A percentile compares a stretch with the other conserved stretches of the same genome.
Conservation (phyloP, 140 eudicot species). For the Bidens hawaiensis region DNA sequence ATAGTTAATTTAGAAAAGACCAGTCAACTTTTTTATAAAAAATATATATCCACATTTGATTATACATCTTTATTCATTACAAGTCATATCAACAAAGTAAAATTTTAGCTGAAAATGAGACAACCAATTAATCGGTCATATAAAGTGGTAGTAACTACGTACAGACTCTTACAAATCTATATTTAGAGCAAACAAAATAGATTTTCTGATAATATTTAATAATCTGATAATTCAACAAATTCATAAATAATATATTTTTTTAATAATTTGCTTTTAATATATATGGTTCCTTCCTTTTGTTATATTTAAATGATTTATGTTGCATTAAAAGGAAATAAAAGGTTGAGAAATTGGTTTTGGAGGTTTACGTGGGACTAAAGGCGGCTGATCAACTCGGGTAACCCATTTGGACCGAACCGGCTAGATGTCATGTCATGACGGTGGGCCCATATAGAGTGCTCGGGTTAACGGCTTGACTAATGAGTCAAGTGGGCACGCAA, state of each 20-base stretch:
- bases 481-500: slow-evolving; percentile 31
- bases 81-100: background rate
- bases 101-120: slow-evolving; percentile 9
- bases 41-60: background rate
- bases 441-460: slow-evolving; percentile 20
- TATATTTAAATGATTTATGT: background rate
- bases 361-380: slow-evolving; percentile 15
- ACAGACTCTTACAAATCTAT: background rate
- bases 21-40: too few species aligned
- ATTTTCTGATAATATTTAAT: background rate
- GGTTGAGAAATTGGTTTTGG: slow-evolving; percentile 11
- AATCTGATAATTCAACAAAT: background rate
- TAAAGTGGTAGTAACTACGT: background rate
- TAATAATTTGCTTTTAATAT: too few species aligned
- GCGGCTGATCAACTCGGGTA: slow-evolving; percentile 35
- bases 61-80: background rate
- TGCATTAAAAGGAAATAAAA: background rate
- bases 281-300: too few species aligned
- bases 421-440: slow-evolving; percentile 23
- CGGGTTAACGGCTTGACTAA: slow-evolving; percentile 35
- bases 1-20: too few species aligned
- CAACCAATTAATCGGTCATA: slow-evolving; percentile 1
- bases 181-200: background rate
- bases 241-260: background rate
- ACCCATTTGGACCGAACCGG: slow-evolving; percentile 28